Evolutionary conservation across 2,329 filamentous ascomycete genomes (phyloP), one percentile per base, ranked within the genome.

Genomic region (Diplodia scrobiculata): DNA sequence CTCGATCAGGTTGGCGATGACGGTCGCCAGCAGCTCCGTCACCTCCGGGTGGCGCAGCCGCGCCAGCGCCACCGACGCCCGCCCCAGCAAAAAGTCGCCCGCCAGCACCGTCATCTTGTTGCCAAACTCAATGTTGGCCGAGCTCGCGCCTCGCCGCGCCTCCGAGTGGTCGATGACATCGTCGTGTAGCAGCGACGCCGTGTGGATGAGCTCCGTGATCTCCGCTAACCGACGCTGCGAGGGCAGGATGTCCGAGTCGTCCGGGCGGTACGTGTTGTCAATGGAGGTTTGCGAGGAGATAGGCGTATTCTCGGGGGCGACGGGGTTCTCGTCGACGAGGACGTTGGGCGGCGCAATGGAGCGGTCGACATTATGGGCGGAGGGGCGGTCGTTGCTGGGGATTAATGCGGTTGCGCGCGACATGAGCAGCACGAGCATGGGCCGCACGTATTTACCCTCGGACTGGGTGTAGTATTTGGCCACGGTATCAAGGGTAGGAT

Each of bases 31-130:
- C 7, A 99, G 85, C 80, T 99, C 95, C 9, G 92, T 92, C 2
- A 99, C 95, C 79, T 99, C 95, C 51, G 93, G 90, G 74, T 99
- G 92, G 36, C 94, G 87, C 67, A 99, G 81, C 50, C 95, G 88
- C 14, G 95, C 95, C 50, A 99, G 84, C 5, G 94, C 94, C 6
- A 98, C 93, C 0, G 95, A 99, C 1, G 95, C 95, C 62, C 95
- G 86, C 3, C 94, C 94, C 1, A 99, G 85, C 52, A 99, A 82
- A 74, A 99, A 99, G 76, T 99, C 95, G n/a, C 95, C 95, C 0
- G 95, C 95, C 70, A 99, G 80, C 2, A 99, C 94, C 14, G 95
- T 94, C 94, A 99, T 98, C 79, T 99, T 99, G 83, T 99, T 99
- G 69, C 95, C 95, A 73, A 98, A 98, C 73, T 93, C 91, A 68